Evolutionary conservation across 208 protist genomes (phyloP), one percentile per base, ranked within the genome.

Genomic region (Dictyostelium gargantuum): DNA sequence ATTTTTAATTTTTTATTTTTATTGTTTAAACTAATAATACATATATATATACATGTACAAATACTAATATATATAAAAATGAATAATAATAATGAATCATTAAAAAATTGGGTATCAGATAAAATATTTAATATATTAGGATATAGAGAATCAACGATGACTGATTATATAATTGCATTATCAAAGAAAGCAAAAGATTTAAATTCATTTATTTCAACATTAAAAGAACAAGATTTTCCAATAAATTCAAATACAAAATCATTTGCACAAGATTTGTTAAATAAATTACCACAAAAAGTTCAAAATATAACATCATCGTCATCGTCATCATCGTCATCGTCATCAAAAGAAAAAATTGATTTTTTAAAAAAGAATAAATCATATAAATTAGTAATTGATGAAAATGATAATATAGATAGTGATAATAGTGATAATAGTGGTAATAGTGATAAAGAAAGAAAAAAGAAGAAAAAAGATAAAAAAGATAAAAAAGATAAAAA

Each of bases 101-200:
- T 73, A 85, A 89, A 89, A 15, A 89, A 72, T 40, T 95, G 93
- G 93, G 86, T 93, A 46, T 86, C 85, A 56, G 93, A 95, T 80
- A 44, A 91, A 44, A 52, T 95, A 35, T 84, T 63, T 26, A 61
- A 86, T 80, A 91, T 95, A 32, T 75, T 93, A 3, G 93, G 91
- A 70, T 93, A 66, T 85, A 72, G 82, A 70, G 93, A 95, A 29
- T n/a, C 52, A 10, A 93, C 46, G 19, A 61, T 93, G 3, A 91
- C 92, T 0, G 93, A 93, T 42, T 95, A 91, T 58, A 50, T 95
- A 19, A 84, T 93, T 17, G 75, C 82, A 26, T 35, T 95, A 15
- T 74, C 74, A 6, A 89, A 85, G 21, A 92, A 91, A 66, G 3
- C 42, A 52, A 81, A 54, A 44, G 46, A 52, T 74, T 15, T 54